These are phyloP conservation scores for Erythrobasidium yunnanense DNA, from an alignment of 768 basidiomycete genomes.

Conservation along the genomic window DNA sequence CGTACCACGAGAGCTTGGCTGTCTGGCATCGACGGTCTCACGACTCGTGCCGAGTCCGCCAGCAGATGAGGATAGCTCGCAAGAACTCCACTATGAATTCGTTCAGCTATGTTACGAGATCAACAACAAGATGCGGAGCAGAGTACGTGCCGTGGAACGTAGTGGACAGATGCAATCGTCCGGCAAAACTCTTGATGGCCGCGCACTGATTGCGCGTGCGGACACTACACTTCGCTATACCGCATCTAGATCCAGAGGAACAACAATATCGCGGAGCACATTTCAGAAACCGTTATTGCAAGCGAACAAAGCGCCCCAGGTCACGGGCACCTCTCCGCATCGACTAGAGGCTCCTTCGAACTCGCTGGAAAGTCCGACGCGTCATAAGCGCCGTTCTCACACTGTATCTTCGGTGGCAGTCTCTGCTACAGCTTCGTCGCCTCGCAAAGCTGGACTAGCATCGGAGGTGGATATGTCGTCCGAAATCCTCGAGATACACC, in stretches of 20 bases:
- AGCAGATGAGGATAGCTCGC: background rate
- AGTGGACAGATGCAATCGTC: background rate
- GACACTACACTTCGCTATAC: background rate
- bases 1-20: constrained; percentile 64
- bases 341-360: background rate
- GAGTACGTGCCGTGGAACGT: background rate
- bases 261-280: background rate
- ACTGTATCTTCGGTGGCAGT: constrained; percentile 1
- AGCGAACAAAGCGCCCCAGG: background rate
- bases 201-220: background rate
- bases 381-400: constrained; percentile 13
- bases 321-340: background rate
- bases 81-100: too few relatives aligned
- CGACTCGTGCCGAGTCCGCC: constrained; percentile 42
- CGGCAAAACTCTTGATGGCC: background rate
- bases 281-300: background rate
- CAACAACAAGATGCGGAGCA: background rate
- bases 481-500: background rate
- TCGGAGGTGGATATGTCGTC: background rate
- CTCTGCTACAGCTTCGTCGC: background rate
- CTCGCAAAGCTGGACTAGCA: background rate
- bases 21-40: constrained; percentile 63
- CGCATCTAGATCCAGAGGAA: background rate
- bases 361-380: background rate
- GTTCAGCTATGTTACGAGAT: background rate